Base-by-base conservation (phyloP, 352 stramenopile species). In the Globisporangium heterothallicum region DNA sequence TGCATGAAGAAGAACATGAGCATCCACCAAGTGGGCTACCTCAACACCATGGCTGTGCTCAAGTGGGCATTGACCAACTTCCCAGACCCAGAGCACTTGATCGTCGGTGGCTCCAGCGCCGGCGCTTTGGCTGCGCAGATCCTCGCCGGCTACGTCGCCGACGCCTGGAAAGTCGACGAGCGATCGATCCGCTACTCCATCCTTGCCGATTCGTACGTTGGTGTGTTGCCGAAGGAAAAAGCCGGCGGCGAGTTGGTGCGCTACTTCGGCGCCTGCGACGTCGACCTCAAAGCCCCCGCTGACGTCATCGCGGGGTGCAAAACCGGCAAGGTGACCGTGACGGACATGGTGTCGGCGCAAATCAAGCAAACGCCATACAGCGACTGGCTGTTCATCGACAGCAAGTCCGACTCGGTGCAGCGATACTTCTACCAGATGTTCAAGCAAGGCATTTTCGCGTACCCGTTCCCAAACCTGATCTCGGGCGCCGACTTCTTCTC, bases 321-420 rank as follows among this genome's bases (percentile, higher is more conserved):
- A 10, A 59, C 68, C 41, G 67, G 72, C 42, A 63, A 58, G 6
- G 53, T 74, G 42, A 74, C 63, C 2, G 66, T 83, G n/a, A 56
- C 53, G 0, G 66, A 87, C 27, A 64, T 88, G 32, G 63, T 85
- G 46, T 63, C 65, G 35, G 65, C 62, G 12, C 75, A 87, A 59
- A 70, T 87, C 52, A 52, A 79, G 38, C 49, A 67, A 50, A 68
- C 72, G 6, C 61, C 72, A 6, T 61, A 49, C 22, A 69, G 63
- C 44, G 61, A 84, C 45, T 89, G 78, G 78, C 56, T 89, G 4
- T 85, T 84, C 59, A 56, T 85, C 9, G 66, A 84, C 66, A 84
- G 71, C 38, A 84, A 78, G 63, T 66, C 59, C 52, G 78, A 89
- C 57, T 40, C 59, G 42, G 78, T 63, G 8, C 78, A 89, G 60